phyloP scores from a whole-genome alignment of 78 protist species.

The Guillardia theta region DNA sequence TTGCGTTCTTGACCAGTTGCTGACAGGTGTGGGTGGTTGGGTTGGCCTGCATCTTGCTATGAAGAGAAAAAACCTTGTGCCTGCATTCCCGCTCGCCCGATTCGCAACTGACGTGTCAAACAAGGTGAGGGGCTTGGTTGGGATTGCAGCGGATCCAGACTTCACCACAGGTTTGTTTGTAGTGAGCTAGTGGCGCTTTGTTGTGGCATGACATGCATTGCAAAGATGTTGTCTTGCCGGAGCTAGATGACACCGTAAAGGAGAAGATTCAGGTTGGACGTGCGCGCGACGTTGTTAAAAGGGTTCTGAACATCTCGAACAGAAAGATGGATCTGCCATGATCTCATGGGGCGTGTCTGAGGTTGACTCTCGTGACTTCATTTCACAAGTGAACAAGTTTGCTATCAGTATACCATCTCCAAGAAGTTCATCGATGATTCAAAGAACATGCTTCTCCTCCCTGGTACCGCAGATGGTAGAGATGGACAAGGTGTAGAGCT shows the following conservation, averaged over 20 bases:
- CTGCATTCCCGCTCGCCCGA: neutral
- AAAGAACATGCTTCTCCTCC: neutral
- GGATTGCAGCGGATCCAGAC: neutral
- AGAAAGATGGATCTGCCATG: too few species aligned
- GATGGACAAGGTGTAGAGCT: neutral
- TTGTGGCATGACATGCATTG: too few species aligned
- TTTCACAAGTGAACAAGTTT: too few species aligned
- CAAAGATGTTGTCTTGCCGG: too few species aligned
- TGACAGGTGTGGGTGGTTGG: constrained; percentile 25
- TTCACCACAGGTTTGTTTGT: neutral
- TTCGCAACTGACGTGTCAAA: neutral
- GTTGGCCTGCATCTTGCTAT: neutral
- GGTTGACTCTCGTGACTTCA: too few species aligned
- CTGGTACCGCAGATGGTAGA: neutral
- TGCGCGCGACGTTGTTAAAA: too few species aligned
- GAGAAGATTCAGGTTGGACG: too few species aligned
- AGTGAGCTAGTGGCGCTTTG: too few species aligned
- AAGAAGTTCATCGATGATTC: constrained; percentile 16
- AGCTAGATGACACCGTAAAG: too few species aligned
- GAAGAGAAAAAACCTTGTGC: neutral
- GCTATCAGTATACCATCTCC: neutral
- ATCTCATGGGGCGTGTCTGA: too few species aligned
- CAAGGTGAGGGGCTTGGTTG: neutral
- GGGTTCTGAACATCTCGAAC: too few species aligned
- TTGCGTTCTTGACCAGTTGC: neutral